These are phyloP conservation scores for Trichocladium uniseriatum DNA, from an alignment of 495 filamentous ascomycete genomes.

Conservation along the genomic window DNA sequence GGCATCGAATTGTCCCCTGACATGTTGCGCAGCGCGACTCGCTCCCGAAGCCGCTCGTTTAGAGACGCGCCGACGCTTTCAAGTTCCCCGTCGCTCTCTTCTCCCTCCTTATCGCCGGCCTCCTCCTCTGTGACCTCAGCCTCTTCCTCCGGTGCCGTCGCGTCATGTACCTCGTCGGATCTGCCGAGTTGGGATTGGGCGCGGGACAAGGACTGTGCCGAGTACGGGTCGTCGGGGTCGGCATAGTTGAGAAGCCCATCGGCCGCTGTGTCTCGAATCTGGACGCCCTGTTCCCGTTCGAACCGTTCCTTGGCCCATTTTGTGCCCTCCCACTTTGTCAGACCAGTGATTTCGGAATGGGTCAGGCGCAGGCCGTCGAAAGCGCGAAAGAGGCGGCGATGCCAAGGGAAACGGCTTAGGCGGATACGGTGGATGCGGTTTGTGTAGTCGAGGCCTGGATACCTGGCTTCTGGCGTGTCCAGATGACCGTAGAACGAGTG, in stretches of 20 bases:
- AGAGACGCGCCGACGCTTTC: slow-evolving; percentile 64
- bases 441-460: slow-evolving; percentile 84
- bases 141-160: slow-evolving; percentile 23
- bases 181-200: slow-evolving; percentile 1
- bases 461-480: slow-evolving; percentile 78
- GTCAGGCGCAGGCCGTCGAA: slow-evolving; percentile 77
- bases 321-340: slow-evolving; percentile 93
- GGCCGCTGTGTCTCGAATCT: slow-evolving; percentile 69
- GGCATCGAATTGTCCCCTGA: slow-evolving; percentile 52
- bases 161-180: slow-evolving; percentile 10
- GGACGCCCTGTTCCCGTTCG: slow-evolving; percentile 65
- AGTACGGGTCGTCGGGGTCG: slow-evolving; percentile 38
- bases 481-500: slow-evolving; percentile 77
- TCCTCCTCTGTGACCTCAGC: slow-evolving; percentile 39
- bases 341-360: slow-evolving; percentile 57
- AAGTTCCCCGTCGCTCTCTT: slow-evolving; percentile 57
- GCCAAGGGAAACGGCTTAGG: slow-evolving; percentile 70
- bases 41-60: slow-evolving; percentile 62
- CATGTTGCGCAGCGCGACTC: slow-evolving; percentile 51
- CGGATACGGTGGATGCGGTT: slow-evolving; percentile 73
- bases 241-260: slow-evolving; percentile 51
- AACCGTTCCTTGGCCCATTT: slow-evolving; percentile 79
- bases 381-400: slow-evolving; percentile 68
- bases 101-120: slow-evolving; percentile 42
- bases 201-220: slow-evolving; percentile 25